Evolutionary conservation across 1,139 yeast species (phyloP), one percentile per base, ranked within the genome.

Genomic region (Suhomyces atakaporum): DNA sequence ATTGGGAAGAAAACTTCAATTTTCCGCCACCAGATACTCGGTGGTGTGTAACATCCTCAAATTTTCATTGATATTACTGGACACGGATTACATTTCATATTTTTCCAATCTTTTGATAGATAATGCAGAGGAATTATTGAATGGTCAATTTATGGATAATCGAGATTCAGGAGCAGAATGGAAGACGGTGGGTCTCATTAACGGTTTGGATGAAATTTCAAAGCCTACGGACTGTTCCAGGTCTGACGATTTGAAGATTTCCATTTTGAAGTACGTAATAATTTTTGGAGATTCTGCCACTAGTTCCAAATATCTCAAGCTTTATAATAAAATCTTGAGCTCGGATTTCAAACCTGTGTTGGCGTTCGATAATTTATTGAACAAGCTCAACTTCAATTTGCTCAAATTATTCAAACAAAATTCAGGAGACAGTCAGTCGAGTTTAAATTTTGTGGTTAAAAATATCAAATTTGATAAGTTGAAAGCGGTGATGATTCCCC

Each of bases 111-210:
- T 44, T 16, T 35, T 50, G 34, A 50, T 36, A 11, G 43, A 37
- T n/a, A 36, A 28, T n/a, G 11, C 27, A 5, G 36, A 32, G 3
- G 22, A 18, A 11, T 16, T 42, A 16, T 25, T 45, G 15, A 43
- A 46, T 12, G 42, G 43, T 1, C 46, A 33, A 10, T 31, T 45
- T 5, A 12, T 21, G n/a, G 82, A 79, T 49, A 77, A 79, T 46
- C 60, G 83, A 45, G 84, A 79, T 49, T 51, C 54, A 28, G 57
- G 53, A 7, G 66, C 69, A 2, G 63, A 72, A 24, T 76, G 79
- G 78, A 70, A 72, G 38, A 15, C 15, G 9, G 7, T 24, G 7
- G 14, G 26, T 12, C 15, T 15, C 15, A 5, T 4, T 7, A 11
- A n/a, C 14, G 12, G 15, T 9, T 15, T 26, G 3, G 8, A 15